phyloP scores from a whole-genome alignment of 208 protist genomes.

The Trypanosoma brucei region DNA sequence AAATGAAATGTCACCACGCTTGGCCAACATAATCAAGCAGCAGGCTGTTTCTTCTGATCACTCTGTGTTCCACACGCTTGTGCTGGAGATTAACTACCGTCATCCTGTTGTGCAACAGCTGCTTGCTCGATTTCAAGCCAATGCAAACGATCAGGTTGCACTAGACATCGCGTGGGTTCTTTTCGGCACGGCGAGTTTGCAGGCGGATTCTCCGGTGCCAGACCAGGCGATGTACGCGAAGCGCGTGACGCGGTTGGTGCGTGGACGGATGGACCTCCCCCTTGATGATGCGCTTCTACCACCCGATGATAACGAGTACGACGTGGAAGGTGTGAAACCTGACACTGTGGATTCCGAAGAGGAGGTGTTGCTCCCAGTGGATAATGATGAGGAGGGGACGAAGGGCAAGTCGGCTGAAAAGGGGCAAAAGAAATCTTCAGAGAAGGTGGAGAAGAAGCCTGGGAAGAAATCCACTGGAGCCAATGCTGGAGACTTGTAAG shows the following conservation, averaged over 20 bases:
- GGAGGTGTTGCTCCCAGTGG: conserved; percentile 27
- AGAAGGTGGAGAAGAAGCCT: background rate
- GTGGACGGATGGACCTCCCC: conserved; percentile 76
- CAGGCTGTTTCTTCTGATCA: conserved; percentile 84
- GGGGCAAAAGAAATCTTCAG: conserved; percentile 3
- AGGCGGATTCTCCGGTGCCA: conserved; percentile 90
- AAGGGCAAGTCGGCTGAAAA: conserved; percentile 3
- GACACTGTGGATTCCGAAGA: conserved; percentile 19
- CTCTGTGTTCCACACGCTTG: conserved; percentile 71
- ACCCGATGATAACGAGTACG: conserved; percentile 71
- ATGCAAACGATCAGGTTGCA: conserved; percentile 78
- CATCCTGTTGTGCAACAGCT: conserved; percentile 96
- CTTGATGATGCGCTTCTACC: conserved; percentile 63
- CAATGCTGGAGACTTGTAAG: conserved; percentile 18
- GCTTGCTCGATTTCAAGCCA: conserved; percentile 70
- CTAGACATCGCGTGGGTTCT: conserved; percentile 93
- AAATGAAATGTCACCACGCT: conserved; percentile 95
- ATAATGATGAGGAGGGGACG: conserved; percentile 20
- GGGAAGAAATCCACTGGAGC: conserved; percentile 4
- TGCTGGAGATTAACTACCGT: conserved; percentile 97
- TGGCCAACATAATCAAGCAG: conserved; percentile 95
- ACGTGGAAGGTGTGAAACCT: conserved; percentile 34
- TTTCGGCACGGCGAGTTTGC: conserved; percentile 93
- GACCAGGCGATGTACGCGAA: conserved; percentile 71
- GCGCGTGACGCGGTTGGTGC: conserved; percentile 88